phyloP scores from a whole-genome alignment of 805 yeast genomes.

The Wickerhamomyces chambardii region DNA sequence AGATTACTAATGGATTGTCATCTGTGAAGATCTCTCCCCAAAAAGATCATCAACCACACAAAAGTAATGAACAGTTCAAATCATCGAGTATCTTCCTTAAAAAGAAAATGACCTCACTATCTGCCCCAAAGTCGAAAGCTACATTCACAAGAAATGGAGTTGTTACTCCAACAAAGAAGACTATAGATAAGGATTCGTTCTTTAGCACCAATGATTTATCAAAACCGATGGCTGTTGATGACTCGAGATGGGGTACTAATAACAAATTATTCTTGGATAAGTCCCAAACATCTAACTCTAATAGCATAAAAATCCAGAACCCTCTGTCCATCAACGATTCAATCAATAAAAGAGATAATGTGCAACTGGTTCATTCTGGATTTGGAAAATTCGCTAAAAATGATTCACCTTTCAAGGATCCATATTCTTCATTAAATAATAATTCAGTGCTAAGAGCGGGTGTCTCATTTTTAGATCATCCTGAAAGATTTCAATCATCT shows the following conservation, averaged over 20 bases:
- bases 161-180: conserved; percentile 1
- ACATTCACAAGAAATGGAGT: not conserved
- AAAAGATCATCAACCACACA: not conserved
- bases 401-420: conserved; percentile 15
- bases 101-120: conserved; percentile 12
- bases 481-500: not conserved
- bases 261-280: conserved; percentile 2
- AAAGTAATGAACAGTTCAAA: conserved; percentile 1
- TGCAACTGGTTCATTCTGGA: conserved; percentile 4
- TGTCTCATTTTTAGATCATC: conserved; percentile 10
- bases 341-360: conserved; percentile 2
- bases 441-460: conserved; percentile 8
- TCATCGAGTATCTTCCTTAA: conserved; percentile 12
- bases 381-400: conserved; percentile 10
- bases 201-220: conserved; percentile 4
- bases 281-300: too few species aligned
- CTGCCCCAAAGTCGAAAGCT: conserved; percentile 4
- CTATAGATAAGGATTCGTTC: conserved; percentile 7
- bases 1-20: not conserved
- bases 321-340: conserved; percentile 2
- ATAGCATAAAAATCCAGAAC: not conserved
- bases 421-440: conserved; percentile 12
- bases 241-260: conserved; percentile 11
- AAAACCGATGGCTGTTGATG: conserved; percentile 13
- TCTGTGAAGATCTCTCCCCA: conserved; percentile 6